phyloP scores from a whole-genome alignment of 345 rosid genomes.

The Aquilaria sinensis region DNA sequence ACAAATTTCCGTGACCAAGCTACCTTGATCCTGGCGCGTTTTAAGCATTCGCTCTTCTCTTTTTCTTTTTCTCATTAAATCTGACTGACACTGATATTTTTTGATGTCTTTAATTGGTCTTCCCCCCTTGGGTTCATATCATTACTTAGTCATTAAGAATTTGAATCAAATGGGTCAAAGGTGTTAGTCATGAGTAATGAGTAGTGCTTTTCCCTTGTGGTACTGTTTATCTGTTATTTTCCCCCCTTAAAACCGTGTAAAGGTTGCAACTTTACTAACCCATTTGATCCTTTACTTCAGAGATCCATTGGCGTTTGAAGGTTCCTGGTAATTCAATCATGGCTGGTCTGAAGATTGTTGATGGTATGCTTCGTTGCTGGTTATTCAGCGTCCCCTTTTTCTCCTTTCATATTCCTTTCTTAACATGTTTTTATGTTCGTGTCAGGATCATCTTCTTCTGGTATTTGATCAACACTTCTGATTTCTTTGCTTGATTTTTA shows the following conservation, averaged over 20 bases:
- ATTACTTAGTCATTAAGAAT: constrained; percentile 8
- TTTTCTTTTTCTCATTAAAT: background rate
- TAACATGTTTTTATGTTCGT: too few species aligned
- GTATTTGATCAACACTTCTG: background rate
- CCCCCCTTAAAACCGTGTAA: background rate
- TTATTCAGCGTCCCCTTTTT: background rate
- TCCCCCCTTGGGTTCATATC: background rate
- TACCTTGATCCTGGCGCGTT: background rate
- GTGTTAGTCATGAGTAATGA: background rate
- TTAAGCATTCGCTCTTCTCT: background rate
- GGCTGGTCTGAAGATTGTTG: constrained; percentile 23
- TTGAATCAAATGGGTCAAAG: background rate
- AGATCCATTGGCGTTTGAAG: constrained; percentile 13
- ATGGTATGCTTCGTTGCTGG: constrained; percentile 17
- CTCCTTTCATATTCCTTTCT: background rate
- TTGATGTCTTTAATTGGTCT: background rate
- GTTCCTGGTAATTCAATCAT: constrained; percentile 14
- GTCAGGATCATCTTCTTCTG: background rate
- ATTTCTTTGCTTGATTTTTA: background rate
- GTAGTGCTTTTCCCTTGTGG: background rate
- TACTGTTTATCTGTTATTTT: background rate
- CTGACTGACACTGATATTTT: background rate
- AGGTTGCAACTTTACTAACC: constrained; percentile 4
- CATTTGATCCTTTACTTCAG: background rate
- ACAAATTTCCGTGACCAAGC: background rate